Base-by-base conservation (phyloP, 2,329 filamentous ascomycete genomes). In the Xylaria sp. region DNA sequence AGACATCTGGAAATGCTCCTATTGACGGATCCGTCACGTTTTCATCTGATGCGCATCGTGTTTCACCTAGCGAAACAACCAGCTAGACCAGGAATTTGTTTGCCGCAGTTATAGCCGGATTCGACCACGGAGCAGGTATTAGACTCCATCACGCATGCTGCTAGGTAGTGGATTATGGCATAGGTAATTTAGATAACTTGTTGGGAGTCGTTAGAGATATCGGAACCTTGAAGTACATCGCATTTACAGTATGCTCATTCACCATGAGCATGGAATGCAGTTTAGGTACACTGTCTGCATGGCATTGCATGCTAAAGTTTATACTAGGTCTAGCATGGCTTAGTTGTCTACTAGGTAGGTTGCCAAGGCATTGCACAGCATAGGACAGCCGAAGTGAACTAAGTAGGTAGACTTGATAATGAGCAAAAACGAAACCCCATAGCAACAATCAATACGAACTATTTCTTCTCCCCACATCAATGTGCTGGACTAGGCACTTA, bases 291-390 rank as follows among this genome's bases (percentile, higher is more conserved):
- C n/a, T n/a, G n/a, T n/a, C n/a, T n/a, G n/a, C n/a, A n/a, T n/a
- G n/a, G n/a, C n/a, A n/a, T n/a, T n/a, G n/a, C n/a, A n/a, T n/a
- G n/a, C n/a, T n/a, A n/a, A n/a, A n/a, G n/a, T n/a, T n/a, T n/a
- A n/a, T n/a, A n/a, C n/a, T n/a, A n/a, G n/a, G n/a, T n/a, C n/a
- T n/a, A n/a, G n/a, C n/a, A n/a, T n/a, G n/a, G n/a, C n/a, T n/a
- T n/a, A n/a, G n/a, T n/a, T n/a, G n/a, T n/a, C n/a, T n/a, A n/a
- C n/a, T n/a, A n/a, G n/a, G n/a, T 33, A 31, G 41, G 33, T 23
- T 48, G 59, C 59, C 59, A 62, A 62, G 59, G 52, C 29, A 44
- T 51, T 56, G 38, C 46, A 52, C 52, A 19, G 49, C 41, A 54
- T n/a, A 47, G 35, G 40, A 38, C 10, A 17, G 29, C 38, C 10